Base-by-base conservation (phyloP, 305 asterid genomes). In the Euphrasia arctica region DNA sequence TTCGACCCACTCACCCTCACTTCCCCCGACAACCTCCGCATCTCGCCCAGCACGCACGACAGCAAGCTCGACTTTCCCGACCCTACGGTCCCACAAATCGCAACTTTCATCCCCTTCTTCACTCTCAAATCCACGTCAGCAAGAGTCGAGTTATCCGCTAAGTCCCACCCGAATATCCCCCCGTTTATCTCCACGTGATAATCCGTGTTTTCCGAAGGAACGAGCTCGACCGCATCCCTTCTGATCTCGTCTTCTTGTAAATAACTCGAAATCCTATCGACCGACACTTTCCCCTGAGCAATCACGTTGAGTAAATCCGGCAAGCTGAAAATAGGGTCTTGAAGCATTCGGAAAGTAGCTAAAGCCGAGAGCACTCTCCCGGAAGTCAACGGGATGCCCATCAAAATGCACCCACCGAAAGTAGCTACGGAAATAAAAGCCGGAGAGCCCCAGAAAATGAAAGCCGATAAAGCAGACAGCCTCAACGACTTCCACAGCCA, bases 1-100 rank as follows among this genome's bases (percentile, higher is more conserved):
- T 84, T 89, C 27, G 89, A 73, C 13, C 97, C 99, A 48, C 91
- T 78, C 48, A 90, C 65, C 87, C 72, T 93, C 77, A 90, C 86
- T 0, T 49, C 48, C 28, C 99, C 99, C 0, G 93, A 84, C 27
- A 80, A 74, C 65, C 84, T 93, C 27, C 83, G 79, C 88, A 93
- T 90, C 81, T 93, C 99, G 32, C 99, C 99, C 9, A 93, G 80
- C 54, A 90, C 72, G 79, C 97, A 86, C 8, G 97, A 85, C 12
- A 93, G 91, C 63, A 93, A 79, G 66, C 99, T 93, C 43, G 97
- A 90, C 71, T 93, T 93, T 45, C 99, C 99, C 22, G 99, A 93
- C 66, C 99, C 99, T 47, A 93, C 96, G 3, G 88, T 82, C 25
- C 99, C 99, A 74, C 97, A 90, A 60, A 93, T 75, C 4, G 99